These are phyloP conservation scores for Perilla frutescens DNA, from an alignment of 257 asterid species.

Conservation along the genomic window DNA sequence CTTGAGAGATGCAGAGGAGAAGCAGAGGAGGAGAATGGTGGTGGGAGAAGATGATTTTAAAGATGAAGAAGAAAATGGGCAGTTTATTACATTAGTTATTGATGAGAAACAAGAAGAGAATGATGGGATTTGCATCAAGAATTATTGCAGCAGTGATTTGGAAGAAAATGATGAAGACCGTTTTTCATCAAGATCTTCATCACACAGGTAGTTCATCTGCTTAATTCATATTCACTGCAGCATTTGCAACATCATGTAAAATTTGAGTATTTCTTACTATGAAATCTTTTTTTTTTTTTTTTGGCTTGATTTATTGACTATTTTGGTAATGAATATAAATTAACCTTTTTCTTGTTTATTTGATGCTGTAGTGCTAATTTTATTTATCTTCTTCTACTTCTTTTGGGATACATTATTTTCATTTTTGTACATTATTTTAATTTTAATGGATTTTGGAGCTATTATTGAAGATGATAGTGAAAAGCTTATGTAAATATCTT, in stretches of 20 bases:
- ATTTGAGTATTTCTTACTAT: too few relatives aligned
- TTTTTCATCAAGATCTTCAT: constrained; percentile 29
- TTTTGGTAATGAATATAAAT: neutral
- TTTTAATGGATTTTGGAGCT: too few relatives aligned
- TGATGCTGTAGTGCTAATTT: too few relatives aligned
- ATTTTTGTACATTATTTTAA: too few relatives aligned
- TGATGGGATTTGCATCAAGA: constrained; percentile 26
- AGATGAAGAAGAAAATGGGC: constrained; percentile 20
- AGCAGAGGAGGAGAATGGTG: constrained; percentile 36
- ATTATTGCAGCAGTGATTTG: neutral
- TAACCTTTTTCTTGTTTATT: neutral
- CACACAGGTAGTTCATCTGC: constrained; percentile 10
- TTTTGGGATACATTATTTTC: too few relatives aligned
- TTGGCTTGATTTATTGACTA: neutral
- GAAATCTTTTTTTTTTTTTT: neutral
- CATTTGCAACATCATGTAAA: neutral
- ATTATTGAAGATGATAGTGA: neutral
- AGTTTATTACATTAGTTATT: constrained; percentile 29
- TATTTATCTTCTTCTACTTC: too few relatives aligned
- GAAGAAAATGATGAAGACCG: neutral
- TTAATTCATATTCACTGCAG: too few relatives aligned
- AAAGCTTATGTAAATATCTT: neutral
- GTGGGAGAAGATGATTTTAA: constrained; percentile 19
- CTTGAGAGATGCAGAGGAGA: constrained; percentile 80
- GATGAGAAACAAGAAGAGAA: constrained; percentile 13